Base-by-base conservation (phyloP, 2,329 filamentous ascomycete genomes). In the Sporothrix dimorphospora region DNA sequence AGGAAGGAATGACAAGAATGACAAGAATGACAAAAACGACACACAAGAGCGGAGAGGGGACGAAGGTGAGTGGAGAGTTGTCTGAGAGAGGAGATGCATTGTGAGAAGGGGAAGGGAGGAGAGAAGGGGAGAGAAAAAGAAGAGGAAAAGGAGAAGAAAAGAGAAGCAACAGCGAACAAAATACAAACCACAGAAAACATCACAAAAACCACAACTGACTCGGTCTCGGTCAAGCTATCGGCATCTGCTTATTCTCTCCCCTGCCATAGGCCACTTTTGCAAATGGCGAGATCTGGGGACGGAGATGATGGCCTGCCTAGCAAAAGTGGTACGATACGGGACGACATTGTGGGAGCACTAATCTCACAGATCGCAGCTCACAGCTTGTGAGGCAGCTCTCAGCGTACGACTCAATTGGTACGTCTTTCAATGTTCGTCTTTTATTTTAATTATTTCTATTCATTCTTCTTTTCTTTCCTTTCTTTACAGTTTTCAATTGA, bases 291-390 rank as follows among this genome's bases (percentile, higher is more conserved):
- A 68, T 67, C 34, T 16, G 8, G 65, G 42, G 24, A 24, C 19
- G 61, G 19, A 47, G 38, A 38, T 40, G 38, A 38, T 40, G 11
- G 6, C 34, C 42, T 11, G 34, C 57, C 30, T 21, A 6, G 9
- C 61, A 7, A 53, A 63, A 61, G 55, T 63, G 68, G 68, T 49
- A 70, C 30, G 68, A 63, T 63, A 27, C 40, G 55, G 49, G 5
- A 16, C 19, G 9, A n/a, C 47, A 16, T 53, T 53, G 19, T 49
- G 21, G 40, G 21, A 19, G 24, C 63, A 66, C 21, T 24, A 24
- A 24, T 24, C 7, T 57, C 16, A 57, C 53, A 30, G 12, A 42
- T 14, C n/a, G n/a, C n/a, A n/a, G n/a, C n/a, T n/a, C n/a, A n/a
- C n/a, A n/a, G n/a, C n/a, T n/a, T n/a, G n/a, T n/a, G n/a, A n/a